These are phyloP conservation scores for Pythium monospermum DNA, from an alignment of 352 stramenopile genomes.

Conservation along the genomic window DNA sequence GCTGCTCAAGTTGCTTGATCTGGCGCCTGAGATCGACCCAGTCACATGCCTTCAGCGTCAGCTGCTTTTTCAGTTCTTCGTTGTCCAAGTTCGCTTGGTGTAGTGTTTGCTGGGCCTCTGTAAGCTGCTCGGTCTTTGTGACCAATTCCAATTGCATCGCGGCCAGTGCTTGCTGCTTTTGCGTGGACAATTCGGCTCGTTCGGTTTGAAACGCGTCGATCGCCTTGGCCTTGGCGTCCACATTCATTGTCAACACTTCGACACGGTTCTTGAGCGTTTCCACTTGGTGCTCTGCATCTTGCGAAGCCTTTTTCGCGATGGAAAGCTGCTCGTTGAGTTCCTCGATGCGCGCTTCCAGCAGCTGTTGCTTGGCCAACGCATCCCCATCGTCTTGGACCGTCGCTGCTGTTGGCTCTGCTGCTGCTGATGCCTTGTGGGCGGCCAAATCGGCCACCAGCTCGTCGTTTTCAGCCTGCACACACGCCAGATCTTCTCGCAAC, in stretches of 20 bases:
- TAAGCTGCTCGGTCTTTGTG: neutral
- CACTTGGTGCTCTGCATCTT: conserved; percentile 3
- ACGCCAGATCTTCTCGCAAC: conserved; percentile 15
- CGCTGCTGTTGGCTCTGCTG: conserved; percentile 7
- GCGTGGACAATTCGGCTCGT: conserved; percentile 15
- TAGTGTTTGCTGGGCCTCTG: conserved; percentile 6
- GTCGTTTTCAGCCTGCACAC: conserved; percentile 23
- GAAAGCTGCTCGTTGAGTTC: conserved; percentile 37
- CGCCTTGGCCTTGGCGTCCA: conserved; percentile 17
- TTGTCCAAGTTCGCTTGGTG: conserved; percentile 5
- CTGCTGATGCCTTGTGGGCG: conserved; percentile 14
- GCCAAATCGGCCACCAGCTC: conserved; percentile 24
- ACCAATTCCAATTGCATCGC: conserved; percentile 21
- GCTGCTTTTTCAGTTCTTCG: conserved; percentile 17
- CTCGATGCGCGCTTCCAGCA: conserved; percentile 24
- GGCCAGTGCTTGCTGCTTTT: neutral
- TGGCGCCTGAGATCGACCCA: conserved; percentile 12
- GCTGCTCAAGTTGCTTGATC: conserved; percentile 9
- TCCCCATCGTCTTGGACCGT: conserved; percentile 24
- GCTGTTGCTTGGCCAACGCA: too few species aligned
- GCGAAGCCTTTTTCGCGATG: conserved; percentile 2
- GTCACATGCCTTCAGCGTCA: conserved; percentile 13
- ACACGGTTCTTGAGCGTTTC: conserved; percentile 15
- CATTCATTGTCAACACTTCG: conserved; percentile 19
- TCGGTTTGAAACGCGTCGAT: conserved; percentile 12